Conservation (phyloP, 306 rosid genomes). For the Cucurbita maxima region DNA sequence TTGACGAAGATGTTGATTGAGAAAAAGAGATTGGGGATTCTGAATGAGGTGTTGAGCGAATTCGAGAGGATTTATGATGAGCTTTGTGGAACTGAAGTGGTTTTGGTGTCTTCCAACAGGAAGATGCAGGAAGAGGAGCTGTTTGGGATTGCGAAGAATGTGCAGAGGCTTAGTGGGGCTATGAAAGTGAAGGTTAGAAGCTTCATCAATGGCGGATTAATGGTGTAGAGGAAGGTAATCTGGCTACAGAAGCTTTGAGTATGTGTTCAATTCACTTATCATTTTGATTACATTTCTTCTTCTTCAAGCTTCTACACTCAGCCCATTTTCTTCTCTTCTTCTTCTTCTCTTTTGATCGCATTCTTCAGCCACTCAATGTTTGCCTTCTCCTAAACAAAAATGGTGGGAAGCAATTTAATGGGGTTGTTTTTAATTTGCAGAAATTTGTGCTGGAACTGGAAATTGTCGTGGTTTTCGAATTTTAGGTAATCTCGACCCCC, state of each 20-base stretch:
- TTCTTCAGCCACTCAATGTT: no score
- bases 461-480: no score
- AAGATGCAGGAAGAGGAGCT: slow-evolving; percentile 29
- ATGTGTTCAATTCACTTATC: no score
- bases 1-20: slow-evolving; percentile 48
- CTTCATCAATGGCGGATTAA: slow-evolving; percentile 15
- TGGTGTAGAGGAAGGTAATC: not conserved
- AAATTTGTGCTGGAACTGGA: no score
- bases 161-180: slow-evolving; percentile 35
- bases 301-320: no score
- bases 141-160: slow-evolving; percentile 35
- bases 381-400: no score
- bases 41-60: slow-evolving; percentile 41
- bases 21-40: slow-evolving; percentile 36
- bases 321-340: no score
- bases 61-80: slow-evolving; percentile 58
- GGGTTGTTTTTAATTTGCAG: no score
- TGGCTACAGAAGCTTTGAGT: not conserved
- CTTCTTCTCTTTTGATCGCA: no score
- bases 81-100: slow-evolving; percentile 41
- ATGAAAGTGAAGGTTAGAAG: slow-evolving; percentile 37
- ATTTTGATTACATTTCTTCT: no score
- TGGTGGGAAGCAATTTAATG: no score
- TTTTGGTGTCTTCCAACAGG: slow-evolving; percentile 31
- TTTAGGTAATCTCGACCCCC: no score